Percentiles rank a stretch among this genome's conserved stretches.
phyloP scores from a whole-genome alignment of 2,329 filamentous ascomycete genomes.

The Colletotrichum tropicale region DNA sequence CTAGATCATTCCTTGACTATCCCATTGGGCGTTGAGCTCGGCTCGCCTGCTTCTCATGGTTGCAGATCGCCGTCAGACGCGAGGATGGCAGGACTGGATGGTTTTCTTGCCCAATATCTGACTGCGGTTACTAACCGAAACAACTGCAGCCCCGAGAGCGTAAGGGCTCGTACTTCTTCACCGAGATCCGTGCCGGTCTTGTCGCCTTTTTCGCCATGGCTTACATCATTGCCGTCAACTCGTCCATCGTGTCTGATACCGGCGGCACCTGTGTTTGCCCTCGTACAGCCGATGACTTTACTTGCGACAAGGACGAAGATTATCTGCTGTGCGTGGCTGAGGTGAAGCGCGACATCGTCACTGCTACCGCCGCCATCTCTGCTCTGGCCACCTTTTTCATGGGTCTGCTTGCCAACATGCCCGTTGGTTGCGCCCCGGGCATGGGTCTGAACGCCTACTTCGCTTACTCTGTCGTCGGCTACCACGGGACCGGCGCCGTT shows the following conservation, averaged over 20 bases:
- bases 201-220: slow-evolving; percentile 76
- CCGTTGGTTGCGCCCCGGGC: slow-evolving; percentile 44
- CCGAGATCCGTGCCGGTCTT: slow-evolving; percentile 82
- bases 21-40: neutral
- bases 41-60: neutral
- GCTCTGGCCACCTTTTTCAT: slow-evolving; percentile 82
- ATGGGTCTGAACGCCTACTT: slow-evolving; percentile 85
- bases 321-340: slow-evolving; percentile 69
- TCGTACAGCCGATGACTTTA: slow-evolving; percentile 50
- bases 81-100: neutral
- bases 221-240: slow-evolving; percentile 60
- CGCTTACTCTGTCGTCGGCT: slow-evolving; percentile 76
- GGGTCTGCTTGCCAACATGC: slow-evolving; percentile 81
- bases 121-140: neutral
- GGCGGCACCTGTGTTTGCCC: slow-evolving; percentile 81
- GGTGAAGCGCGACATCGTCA: slow-evolving; percentile 80
- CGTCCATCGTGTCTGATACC: slow-evolving; percentile 62
- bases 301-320: slow-evolving; percentile 57
- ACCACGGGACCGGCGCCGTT: slow-evolving; percentile 74
- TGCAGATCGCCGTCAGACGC: neutral
- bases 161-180: slow-evolving; percentile 79
- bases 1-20: neutral
- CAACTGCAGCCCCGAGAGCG: slow-evolving; percentile 67
- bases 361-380: slow-evolving; percentile 83
- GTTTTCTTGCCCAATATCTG: neutral